These are phyloP conservation scores for Rhizopogon rudus DNA, from an alignment of 768 basidiomycete species.

Conservation along the genomic window DNA sequence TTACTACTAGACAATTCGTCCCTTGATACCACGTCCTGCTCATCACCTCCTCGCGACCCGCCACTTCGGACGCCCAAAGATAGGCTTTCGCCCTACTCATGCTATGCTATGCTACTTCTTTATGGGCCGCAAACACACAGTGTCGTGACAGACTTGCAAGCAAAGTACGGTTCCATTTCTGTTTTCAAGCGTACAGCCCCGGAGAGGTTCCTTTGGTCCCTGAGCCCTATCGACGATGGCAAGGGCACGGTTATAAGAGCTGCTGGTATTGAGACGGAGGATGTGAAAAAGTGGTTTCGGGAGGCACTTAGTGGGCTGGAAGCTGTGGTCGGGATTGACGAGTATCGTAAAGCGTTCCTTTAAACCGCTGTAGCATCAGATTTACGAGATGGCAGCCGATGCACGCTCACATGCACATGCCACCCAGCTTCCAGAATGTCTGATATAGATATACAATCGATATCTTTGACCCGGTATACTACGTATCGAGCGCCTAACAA, in stretches of 20 bases:
- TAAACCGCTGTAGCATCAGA: constrained; percentile 13
- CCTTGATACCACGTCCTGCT: background rate
- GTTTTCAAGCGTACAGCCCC: constrained; percentile 58
- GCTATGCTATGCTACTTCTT: constrained; percentile 85
- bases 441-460: too few species aligned
- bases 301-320: constrained; percentile 47
- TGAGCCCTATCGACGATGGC: constrained; percentile 51
- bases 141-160: constrained; percentile 44
- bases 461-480: too few species aligned
- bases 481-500: background rate
- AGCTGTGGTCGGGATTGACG: constrained; percentile 54
- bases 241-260: constrained; percentile 61
- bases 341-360: constrained; percentile 59
- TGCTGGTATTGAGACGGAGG: constrained; percentile 74
- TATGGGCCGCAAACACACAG: constrained; percentile 57
- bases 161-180: constrained; percentile 46
- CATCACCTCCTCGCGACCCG: constrained; percentile 11
- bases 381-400: background rate
- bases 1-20: constrained; percentile 60
- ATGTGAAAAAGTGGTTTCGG: constrained; percentile 66
- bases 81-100: constrained; percentile 75
- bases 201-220: constrained; percentile 74
- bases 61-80: constrained; percentile 49
- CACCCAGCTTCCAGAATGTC: background rate
- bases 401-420: background rate